Percentiles rank a stretch among this genome's conserved stretches.
These are phyloP conservation scores for Fusarium brevicatenulatum DNA, from an alignment of 2,329 filamentous ascomycete species.

Conservation along the genomic window DNA sequence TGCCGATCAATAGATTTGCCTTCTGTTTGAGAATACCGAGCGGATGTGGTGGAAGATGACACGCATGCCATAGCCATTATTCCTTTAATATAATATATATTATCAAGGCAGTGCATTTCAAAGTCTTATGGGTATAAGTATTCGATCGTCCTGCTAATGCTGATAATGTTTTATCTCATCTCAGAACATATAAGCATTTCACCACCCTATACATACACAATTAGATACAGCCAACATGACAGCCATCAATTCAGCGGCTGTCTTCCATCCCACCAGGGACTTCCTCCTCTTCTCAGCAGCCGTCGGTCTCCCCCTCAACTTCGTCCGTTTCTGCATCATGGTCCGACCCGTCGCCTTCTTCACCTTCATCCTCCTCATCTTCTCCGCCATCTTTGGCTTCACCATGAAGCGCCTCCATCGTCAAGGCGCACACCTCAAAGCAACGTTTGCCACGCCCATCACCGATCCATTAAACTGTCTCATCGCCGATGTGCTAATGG, in stretches of 20 bases:
- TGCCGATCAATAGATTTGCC: neutral
- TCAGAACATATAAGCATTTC: accelerated
- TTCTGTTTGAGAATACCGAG: neutral
- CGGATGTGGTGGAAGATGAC: neutral
- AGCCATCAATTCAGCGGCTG: neutral
- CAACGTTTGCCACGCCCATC: neutral
- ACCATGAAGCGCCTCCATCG: neutral
- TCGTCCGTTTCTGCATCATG: constrained; percentile 7
- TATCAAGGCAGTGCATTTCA: neutral
- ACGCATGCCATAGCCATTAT: accelerated
- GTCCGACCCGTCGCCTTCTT: neutral
- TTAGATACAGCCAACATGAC: neutral
- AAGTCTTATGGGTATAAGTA: neutral
- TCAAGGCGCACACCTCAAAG: neutral
- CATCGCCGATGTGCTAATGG: neutral
- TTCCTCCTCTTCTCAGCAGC: neutral
- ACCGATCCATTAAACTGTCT: neutral
- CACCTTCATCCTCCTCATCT: neutral
- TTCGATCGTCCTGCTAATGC: neutral
- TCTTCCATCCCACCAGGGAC: neutral
- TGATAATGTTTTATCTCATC: accelerated
- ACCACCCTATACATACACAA: neutral
- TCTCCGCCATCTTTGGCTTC: neutral
- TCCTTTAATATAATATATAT: neutral
- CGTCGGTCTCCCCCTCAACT: neutral